These are phyloP conservation scores for Podospora sp. DNA, from an alignment of 495 filamentous ascomycete species.

Conservation along the genomic window DNA sequence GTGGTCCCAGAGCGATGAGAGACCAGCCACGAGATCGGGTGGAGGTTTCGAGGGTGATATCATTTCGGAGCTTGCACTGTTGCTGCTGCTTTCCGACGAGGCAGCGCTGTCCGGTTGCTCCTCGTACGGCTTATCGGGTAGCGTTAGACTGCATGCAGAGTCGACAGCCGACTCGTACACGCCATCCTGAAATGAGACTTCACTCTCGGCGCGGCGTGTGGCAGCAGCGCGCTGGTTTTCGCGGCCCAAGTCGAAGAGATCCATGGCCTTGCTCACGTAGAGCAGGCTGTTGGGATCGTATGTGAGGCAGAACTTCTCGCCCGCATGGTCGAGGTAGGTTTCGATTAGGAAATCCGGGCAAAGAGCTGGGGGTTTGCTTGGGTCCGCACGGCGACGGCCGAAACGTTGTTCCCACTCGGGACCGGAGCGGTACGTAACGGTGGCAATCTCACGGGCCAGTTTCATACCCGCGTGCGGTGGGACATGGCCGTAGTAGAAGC, in stretches of 20 bases:
- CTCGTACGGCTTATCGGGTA: slow-evolving; percentile 83
- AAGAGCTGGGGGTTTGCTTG: slow-evolving; percentile 80
- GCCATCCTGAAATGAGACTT: slow-evolving; percentile 34
- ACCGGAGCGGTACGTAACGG: slow-evolving; percentile 93
- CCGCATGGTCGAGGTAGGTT: slow-evolving; percentile 97
- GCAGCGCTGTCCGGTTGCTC: slow-evolving; percentile 61
- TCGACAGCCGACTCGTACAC: slow-evolving; percentile 33
- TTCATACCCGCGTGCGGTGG: slow-evolving; percentile 98
- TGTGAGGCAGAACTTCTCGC: slow-evolving; percentile 98
- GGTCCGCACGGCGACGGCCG: slow-evolving; percentile 83
- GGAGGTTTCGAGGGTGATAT: slow-evolving; percentile 54
- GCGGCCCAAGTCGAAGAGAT: slow-evolving; percentile 88
- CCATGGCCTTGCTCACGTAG: slow-evolving; percentile 99
- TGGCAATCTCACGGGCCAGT: slow-evolving; percentile 94
- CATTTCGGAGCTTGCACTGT: background rate
- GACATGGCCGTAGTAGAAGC: slow-evolving; percentile 88
- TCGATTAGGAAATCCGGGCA: slow-evolving; percentile 98
- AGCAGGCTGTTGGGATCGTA: slow-evolving; percentile 96
- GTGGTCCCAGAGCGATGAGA: slow-evolving; percentile 70
- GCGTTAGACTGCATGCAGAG: slow-evolving; percentile 73
- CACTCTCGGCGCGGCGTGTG: slow-evolving; percentile 43
- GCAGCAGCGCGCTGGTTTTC: slow-evolving; percentile 57
- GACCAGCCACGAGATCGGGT: slow-evolving; percentile 74
- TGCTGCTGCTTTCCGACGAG: background rate
- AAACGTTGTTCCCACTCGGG: slow-evolving; percentile 98